Percentiles rank a stretch among this genome's conserved stretches.
Evolutionary conservation across 352 stramenopile genomes (phyloP).

Genomic region (Pythium rishiriense): DNA sequence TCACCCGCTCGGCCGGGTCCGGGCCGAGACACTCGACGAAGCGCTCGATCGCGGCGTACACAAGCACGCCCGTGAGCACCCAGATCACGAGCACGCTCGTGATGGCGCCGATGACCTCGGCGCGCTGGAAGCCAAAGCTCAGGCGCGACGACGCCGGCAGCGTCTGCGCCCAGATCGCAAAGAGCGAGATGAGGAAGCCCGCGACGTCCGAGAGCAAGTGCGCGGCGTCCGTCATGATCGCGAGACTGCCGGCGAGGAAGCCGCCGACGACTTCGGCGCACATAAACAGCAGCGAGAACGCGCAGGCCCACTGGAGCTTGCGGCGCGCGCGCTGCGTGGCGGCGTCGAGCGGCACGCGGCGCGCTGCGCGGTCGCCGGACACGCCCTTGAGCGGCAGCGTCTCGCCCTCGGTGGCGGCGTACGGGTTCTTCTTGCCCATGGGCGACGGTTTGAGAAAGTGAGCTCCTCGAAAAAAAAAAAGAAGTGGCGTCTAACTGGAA

Average conservation of each 20-base stretch:
- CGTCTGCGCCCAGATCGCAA: slow-evolving; percentile 72
- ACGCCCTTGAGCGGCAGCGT: slow-evolving; percentile 53
- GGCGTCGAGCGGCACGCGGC: slow-evolving; percentile 59
- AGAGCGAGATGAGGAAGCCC: slow-evolving; percentile 82
- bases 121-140: slow-evolving; percentile 95
- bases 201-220: slow-evolving; percentile 79
- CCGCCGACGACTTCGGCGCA: slow-evolving; percentile 94
- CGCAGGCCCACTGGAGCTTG: slow-evolving; percentile 71
- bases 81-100: slow-evolving; percentile 94
- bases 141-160: slow-evolving; percentile 61
- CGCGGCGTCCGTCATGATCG: slow-evolving; percentile 93
- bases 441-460: not conserved
- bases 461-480: not conserved
- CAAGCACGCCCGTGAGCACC: slow-evolving; percentile 92
- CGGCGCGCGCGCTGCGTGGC: slow-evolving; percentile 54
- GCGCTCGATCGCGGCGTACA: slow-evolving; percentile 92
- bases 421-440: slow-evolving; percentile 42
- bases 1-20: slow-evolving; percentile 81
- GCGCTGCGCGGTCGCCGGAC: slow-evolving; percentile 21
- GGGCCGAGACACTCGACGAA: slow-evolving; percentile 76
- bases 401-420: slow-evolving; percentile 49
- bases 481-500: slow-evolving; percentile 14
- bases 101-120: slow-evolving; percentile 96
- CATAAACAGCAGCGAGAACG: slow-evolving; percentile 94
- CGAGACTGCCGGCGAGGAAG: slow-evolving; percentile 92